Percentiles rank a stretch among this genome's conserved stretches.
Conservation (phyloP, 2,329 filamentous ascomycete species). For the Didymella sp. region DNA sequence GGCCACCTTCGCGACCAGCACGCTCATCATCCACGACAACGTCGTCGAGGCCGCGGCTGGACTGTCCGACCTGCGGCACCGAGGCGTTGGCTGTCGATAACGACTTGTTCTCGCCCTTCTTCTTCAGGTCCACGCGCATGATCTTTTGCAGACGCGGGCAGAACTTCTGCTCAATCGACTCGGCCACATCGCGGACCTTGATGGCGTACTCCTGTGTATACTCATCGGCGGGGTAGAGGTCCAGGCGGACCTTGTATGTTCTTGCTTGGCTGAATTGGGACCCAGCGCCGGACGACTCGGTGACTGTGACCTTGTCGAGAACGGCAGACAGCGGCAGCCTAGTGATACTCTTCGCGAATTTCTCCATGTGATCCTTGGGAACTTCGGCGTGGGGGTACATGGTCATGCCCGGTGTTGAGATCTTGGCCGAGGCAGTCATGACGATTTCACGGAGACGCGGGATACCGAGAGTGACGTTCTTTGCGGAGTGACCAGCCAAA, state of each 20-base stretch:
- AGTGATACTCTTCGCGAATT: conserved; percentile 91
- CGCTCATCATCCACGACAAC: conserved; percentile 54
- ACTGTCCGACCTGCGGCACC: conserved; percentile 76
- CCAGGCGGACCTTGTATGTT: conserved; percentile 80
- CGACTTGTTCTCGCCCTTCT: conserved; percentile 68
- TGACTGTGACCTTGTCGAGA: conserved; percentile 79
- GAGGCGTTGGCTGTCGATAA: conserved; percentile 65
- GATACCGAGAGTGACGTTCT: conserved; percentile 99
- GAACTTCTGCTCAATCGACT: conserved; percentile 81
- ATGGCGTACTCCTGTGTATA: conserved; percentile 89
- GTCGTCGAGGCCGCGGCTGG: conserved; percentile 62
- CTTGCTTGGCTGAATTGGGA: conserved; percentile 75
- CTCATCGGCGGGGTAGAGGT: conserved; percentile 84
- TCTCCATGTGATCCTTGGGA: conserved; percentile 70
- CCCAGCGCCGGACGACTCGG: conserved; percentile 78
- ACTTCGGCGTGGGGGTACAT: conserved; percentile 78
- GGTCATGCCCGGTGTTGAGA: conserved; percentile 91
- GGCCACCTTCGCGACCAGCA: conserved; percentile 56
- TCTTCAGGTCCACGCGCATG: conserved; percentile 78
- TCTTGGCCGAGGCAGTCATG: conserved; percentile 91
- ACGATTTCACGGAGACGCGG: conserved; percentile 95
- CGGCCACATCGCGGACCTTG: conserved; percentile 74
- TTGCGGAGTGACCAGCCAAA: conserved; percentile 96
- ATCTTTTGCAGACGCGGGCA: conserved; percentile 73
- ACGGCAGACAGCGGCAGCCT: conserved; percentile 83